Base-by-base conservation (phyloP, 495 filamentous ascomycete species). In the Poronia punctata region DNA sequence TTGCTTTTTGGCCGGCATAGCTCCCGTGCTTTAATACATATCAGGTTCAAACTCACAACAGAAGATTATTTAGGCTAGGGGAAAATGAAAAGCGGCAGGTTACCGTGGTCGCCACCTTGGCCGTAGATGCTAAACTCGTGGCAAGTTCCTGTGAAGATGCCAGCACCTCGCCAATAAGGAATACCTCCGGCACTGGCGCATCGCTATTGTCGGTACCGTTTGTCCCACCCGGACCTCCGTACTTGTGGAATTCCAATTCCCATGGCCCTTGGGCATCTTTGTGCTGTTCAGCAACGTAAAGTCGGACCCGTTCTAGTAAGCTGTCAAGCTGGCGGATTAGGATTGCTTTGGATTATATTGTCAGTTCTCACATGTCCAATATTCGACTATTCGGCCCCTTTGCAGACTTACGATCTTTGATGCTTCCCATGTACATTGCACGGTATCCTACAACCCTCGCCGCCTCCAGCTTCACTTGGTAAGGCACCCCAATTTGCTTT, bases 391-490 rank as follows among this genome's bases (percentile, higher is more conserved):
- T 19, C 31, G 22, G 3, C 17, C n/a, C n/a, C n/a, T n/a, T n/a
- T n/a, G n/a, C n/a, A n/a, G n/a, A 19, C 49, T 46, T 44, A 56
- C 52, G 70, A 30, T 76, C 72, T 11, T 56, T 46, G 24, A 72
- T 43, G 19, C 59, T 58, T 1, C 72, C 72, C 28, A 76, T 58
- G 20, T 67, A 72, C 24, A 68, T 56, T 0, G 62, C 57, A 19
- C 62, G 62, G 43, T 67, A 68, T 11, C 72, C 72, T 1, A 57
- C 25, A 1, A 60, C 33, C 10, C 43, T 42, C 0, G 57, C 70
- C 1, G 49, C 69, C 48, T 75, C 72, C 0, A 75, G 49, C 40
- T 75, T 75, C 15, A 72, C 46, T 28, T 56, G 53, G 40, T 74
- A 74, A 0, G 53, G 56, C 1, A 40, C 31, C 0, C 45, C 48